phyloP scores from a whole-genome alignment of 2,329 filamentous ascomycete species.

The Fusarium musae region DNA sequence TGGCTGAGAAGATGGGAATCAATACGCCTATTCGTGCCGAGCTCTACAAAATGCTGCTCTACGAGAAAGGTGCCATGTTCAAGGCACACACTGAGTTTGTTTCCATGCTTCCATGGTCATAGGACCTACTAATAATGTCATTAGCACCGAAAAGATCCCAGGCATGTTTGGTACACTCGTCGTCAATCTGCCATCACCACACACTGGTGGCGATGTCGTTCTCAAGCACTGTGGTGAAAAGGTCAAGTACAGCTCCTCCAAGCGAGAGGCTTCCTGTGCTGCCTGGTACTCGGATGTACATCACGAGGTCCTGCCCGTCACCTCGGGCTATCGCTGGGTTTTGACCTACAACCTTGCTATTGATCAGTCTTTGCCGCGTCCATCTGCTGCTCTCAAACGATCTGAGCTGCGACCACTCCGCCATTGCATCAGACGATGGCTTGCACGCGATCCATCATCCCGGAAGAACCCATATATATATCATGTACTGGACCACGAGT shows the following conservation, averaged over 20 bases:
- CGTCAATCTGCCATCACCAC: constrained; percentile 59
- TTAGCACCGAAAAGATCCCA: constrained; percentile 53
- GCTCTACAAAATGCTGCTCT: too few relatives aligned
- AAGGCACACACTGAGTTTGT: too few relatives aligned
- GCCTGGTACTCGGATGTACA: constrained; percentile 63
- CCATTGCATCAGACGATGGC: constrained; percentile 44
- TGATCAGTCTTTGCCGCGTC: not conserved
- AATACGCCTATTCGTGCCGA: constrained; percentile 43
- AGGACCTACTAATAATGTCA: too few relatives aligned
- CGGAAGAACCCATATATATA: constrained; percentile 34
- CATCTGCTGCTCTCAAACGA: constrained; percentile 26
- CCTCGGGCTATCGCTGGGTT: constrained; percentile 60
- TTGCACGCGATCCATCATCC: not conserved
- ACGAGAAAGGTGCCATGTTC: too few relatives aligned
- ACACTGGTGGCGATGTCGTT: constrained; percentile 59
- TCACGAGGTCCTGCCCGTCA: constrained; percentile 61
- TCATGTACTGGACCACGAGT: constrained; percentile 49
- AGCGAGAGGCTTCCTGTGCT: constrained; percentile 33
- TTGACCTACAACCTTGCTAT: constrained; percentile 63
- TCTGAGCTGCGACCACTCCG: constrained; percentile 29
- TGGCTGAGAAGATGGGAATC: constrained; percentile 46
- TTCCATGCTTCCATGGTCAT: too few relatives aligned
- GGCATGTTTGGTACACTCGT: constrained; percentile 63
- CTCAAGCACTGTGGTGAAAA: constrained; percentile 50
- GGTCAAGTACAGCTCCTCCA: not conserved